Base-by-base conservation (phyloP, 2,329 filamentous ascomycete species). In the Nannizzia gypsea region DNA sequence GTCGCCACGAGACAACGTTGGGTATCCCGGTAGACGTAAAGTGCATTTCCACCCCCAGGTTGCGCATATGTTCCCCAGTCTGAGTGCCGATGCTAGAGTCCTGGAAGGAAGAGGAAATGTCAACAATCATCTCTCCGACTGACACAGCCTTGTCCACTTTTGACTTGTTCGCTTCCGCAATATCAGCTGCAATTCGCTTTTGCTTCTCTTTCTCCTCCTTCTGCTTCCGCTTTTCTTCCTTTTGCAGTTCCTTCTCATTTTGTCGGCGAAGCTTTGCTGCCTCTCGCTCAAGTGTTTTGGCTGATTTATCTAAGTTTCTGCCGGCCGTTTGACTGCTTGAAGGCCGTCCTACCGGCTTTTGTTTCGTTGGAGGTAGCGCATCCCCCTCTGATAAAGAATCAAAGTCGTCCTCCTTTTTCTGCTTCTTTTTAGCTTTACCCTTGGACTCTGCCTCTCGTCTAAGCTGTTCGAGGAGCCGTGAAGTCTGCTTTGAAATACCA, bases 101-200 rank as follows among this genome's bases (percentile, higher is more conserved):
- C 22, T 80, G 72, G 1, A 92, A 73, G 1, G 78, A 79, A 0
- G 73, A 72, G 0, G 88, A 81, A 24, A 92, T 74, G 65, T 89
- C 82, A 1, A 90, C 78, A 57, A 92, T 85, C 88, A 93, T 92
- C 70, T 93, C 88, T 0, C 80, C 80, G 0, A 84, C 82, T 0
- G 87, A 87, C 0, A 84, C 75, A 65, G 88, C 89, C 73, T 89
- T 90, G 72, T 90, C 84, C 0, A 82, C 83, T 57, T 83, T 83
- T 8, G 85, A 73, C 67, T 86, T 89, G 72, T 92, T 92, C 46
- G 84, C 87, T 63, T 88, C 84, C 2, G 83, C 83, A 22, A 91
- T 73, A 6, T 88, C 86, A 5, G 82, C 81, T 9, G 82, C 83
- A 2, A 77, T 76, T 63, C 85, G 80, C 66, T 86, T 89, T 64